phyloP scores from a whole-genome alignment of 2,329 filamentous ascomycete genomes.

The Cladophialophora carrionii region DNA sequence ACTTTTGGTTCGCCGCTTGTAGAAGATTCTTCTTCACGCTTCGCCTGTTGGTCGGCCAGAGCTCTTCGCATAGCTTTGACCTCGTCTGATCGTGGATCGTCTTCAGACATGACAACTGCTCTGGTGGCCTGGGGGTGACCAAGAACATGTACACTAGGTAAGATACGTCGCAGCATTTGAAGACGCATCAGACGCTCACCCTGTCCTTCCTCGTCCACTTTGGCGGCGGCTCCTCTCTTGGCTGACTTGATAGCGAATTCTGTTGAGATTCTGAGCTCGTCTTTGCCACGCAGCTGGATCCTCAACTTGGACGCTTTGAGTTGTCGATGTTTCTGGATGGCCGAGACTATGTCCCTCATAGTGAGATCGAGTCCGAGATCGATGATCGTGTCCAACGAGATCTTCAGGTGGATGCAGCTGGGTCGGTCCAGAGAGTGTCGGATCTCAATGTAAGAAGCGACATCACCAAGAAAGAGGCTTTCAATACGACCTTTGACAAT shows the following conservation, averaged over 20 bases:
- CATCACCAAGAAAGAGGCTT: conserved; percentile 86
- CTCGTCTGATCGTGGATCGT: conserved; percentile 37
- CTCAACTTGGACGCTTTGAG: conserved; percentile 69
- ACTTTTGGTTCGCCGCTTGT: conserved; percentile 23
- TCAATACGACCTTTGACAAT: conserved; percentile 93
- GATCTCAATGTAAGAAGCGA: conserved; percentile 80
- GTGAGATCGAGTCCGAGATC: conserved; percentile 80
- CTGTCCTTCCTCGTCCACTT: conserved; percentile 53
- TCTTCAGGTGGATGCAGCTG: conserved; percentile 74
- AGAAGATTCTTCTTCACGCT: conserved; percentile 5
- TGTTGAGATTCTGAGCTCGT: conserved; percentile 74
- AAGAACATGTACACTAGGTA: conserved; percentile 83
- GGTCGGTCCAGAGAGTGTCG: conserved; percentile 65
- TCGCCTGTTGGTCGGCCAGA: conserved; percentile 10
- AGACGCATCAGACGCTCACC: conserved; percentile 75
- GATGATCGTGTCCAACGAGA: conserved; percentile 77
- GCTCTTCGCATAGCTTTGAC: conserved; percentile 32
- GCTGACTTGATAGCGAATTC: conserved; percentile 53
- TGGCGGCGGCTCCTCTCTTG: conserved; percentile 50
- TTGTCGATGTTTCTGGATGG: conserved; percentile 80
- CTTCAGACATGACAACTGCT: conserved; percentile 39
- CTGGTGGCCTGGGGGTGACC: conserved; percentile 84
- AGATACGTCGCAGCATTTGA: conserved; percentile 78
- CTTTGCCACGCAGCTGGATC: conserved; percentile 53
- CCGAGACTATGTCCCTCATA: conserved; percentile 70